Base-by-base conservation (phyloP, 2,329 filamentous ascomycete species). In the Colletotrichum incanum region DNA sequence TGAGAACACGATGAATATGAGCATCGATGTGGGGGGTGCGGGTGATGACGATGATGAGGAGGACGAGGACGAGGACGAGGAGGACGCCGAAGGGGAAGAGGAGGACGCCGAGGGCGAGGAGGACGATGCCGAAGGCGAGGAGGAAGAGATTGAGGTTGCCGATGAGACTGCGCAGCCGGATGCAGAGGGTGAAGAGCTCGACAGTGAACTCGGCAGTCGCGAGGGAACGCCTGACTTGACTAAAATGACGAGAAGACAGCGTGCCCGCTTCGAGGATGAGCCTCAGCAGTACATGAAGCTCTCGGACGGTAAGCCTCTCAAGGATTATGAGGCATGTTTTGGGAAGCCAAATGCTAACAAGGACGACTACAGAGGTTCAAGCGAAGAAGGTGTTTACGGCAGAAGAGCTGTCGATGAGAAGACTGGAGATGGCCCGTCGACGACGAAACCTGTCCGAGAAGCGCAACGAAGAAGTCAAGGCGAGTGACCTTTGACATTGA, bases 391-490 rank as follows among this genome's bases (percentile, higher is more conserved):
- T 85, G 34, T 90, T 91, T 63, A 91, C 89, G 3, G 89, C 88
- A 2, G 89, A 91, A 76, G 89, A 91, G 74, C 78, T 90, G 14
- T 90, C 88, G 31, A 91, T 91, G 89, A 85, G 89, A 16, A 84
- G 89, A 7, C 86, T 89, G 50, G 89, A 91, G 76, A 91, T 91
- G 89, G 89, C 89, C 3, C 87, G 89, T 34, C 85, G 89, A 56
- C 83, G 89, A 70, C 86, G 89, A 56, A 91, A 91, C 75, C 84
- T 91, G n/a, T 90, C 89, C 76, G 89, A 91, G 74, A 91, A 91
- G 81, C 87, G 89, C 60, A 91, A 88, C 73, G 89, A 91, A 73
- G 89, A 91, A 81, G 89, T 91, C 79, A 91, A 90, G 86, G 88
- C 87, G 83, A 67, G 81, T 70, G 28, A 11, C 6, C 31, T 31